Evolutionary conservation across 2,329 filamentous ascomycete genomes (phyloP), one percentile per base, ranked within the genome.

Genomic region (Ophiostoma ips): DNA sequence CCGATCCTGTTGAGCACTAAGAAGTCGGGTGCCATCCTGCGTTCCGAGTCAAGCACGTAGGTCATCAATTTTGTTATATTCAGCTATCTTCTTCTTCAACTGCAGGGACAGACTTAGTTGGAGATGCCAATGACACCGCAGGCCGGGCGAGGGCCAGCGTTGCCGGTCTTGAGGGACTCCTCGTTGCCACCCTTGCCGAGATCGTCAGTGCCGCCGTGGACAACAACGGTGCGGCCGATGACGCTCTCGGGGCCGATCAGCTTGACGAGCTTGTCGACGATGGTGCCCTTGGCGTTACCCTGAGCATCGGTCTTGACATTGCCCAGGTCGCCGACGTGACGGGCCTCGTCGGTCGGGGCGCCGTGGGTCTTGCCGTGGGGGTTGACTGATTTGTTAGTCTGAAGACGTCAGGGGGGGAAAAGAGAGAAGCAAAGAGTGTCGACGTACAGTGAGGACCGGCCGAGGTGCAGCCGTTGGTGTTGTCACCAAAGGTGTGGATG

Each of bases 401-500:
- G n/a, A n/a, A n/a, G n/a, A n/a, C n/a, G n/a, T n/a, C n/a, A 37
- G 1, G 9, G 19, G 30, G 16, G 15, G 10, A 10, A 8, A 8
- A 37, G 35, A 18, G 18, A 12, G 28, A 35, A 28, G 8, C 5
- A 28, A 28, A 28, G 8, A 28, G 24, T 5, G 24, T 8, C 13
- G 34, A 72, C 86, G 67, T 75, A 94, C 88, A 98, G 77, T 98
- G 92, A 70, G 92, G 90, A 50, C 92, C 92, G 59, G 92, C 92
- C 59, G 86, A 94, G 59, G 90, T 96, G 85, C 92, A 98, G 69
- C 92, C 92, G 73, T 98, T 98, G 77, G 92, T 96, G 80, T 96
- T 96, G 79, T 96, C 92, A 68, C 92, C 92, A 65, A 95, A 98
- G 69, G 92, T 87, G 77, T 98, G 92, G 65, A 98, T 83, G 78